These are phyloP conservation scores for Podaxis pistillaris DNA, from an alignment of 768 basidiomycete species.

Conservation along the genomic window DNA sequence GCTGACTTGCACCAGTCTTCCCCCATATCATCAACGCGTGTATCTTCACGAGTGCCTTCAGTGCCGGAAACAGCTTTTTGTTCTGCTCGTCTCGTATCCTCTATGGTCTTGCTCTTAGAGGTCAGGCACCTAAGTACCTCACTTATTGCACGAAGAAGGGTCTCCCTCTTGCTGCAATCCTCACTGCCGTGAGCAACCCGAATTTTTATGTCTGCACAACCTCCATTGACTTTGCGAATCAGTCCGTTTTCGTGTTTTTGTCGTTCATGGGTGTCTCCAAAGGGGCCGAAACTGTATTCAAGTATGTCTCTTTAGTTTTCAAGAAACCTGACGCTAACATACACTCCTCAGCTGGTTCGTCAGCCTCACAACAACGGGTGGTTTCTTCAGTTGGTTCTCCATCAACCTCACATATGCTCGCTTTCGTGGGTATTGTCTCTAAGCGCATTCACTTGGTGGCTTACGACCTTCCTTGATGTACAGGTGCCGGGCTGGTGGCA, in stretches of 20 bases:
- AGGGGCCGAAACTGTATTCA: constrained; percentile 58
- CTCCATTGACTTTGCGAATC: neutral
- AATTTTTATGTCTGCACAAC: neutral
- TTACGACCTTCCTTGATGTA: neutral
- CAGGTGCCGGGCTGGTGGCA: constrained; percentile 58
- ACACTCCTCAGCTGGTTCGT: constrained; percentile 58
- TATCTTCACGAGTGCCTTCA: constrained; percentile 72
- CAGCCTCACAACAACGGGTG: constrained; percentile 62
- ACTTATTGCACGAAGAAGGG: constrained; percentile 46
- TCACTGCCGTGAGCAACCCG: constrained; percentile 29
- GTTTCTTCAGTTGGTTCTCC: constrained; percentile 66
- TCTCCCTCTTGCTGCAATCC: constrained; percentile 41
- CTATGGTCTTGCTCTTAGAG: constrained; percentile 51
- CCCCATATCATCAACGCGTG: constrained; percentile 72
- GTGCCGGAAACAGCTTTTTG: constrained; percentile 65
- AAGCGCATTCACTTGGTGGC: neutral
- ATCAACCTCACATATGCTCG: constrained; percentile 72
- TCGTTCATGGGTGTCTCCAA: constrained; percentile 65
- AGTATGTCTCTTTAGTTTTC: constrained; percentile 29
- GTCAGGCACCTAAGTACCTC: constrained; percentile 46
- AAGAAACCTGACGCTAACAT: neutral
- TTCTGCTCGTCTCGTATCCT: constrained; percentile 54
- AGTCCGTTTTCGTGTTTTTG: constrained; percentile 45
- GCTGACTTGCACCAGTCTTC: constrained; percentile 35
- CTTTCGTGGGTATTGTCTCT: constrained; percentile 51